A percentile compares a stretch with the other conserved stretches of the same genome.
phyloP scores from a whole-genome alignment of 2,329 filamentous ascomycete species.

The Emmonsia crescens region DNA sequence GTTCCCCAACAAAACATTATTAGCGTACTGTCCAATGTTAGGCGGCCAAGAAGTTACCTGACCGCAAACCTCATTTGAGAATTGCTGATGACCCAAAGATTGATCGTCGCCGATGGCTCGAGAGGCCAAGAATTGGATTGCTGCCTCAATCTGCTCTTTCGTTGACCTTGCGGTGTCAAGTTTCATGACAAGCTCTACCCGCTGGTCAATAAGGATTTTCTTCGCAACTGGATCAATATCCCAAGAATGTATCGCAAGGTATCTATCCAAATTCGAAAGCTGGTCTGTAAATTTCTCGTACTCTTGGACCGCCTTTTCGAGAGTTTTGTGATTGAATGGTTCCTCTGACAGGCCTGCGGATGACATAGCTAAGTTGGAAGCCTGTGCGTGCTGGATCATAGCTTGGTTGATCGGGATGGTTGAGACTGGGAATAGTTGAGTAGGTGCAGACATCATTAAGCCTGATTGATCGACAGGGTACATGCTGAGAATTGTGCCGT shows the following conservation, averaged over 20 bases:
- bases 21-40: background rate
- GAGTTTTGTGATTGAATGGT: constrained; percentile 13
- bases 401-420: background rate
- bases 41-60: background rate
- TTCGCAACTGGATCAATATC: constrained; percentile 26
- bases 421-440: constrained; percentile 7
- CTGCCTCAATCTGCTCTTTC: constrained; percentile 25
- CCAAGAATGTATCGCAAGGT: constrained; percentile 30
- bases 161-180: constrained; percentile 27
- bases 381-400: background rate
- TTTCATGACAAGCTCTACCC: constrained; percentile 27
- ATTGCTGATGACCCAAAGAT: background rate
- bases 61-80: background rate
- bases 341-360: constrained; percentile 9
- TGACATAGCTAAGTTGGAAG: background rate
- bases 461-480: background rate
- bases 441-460: constrained; percentile 10
- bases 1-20: background rate
- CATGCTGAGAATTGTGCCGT: background rate
- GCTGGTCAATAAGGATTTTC: constrained; percentile 25
- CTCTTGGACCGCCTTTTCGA: constrained; percentile 23
- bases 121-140: constrained; percentile 12
- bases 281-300: constrained; percentile 23
- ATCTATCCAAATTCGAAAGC: constrained; percentile 27
- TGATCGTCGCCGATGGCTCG: background rate